Conservation (phyloP, 192 early-diverging fungal genomes). For the Umbelopsis ramanniana region DNA sequence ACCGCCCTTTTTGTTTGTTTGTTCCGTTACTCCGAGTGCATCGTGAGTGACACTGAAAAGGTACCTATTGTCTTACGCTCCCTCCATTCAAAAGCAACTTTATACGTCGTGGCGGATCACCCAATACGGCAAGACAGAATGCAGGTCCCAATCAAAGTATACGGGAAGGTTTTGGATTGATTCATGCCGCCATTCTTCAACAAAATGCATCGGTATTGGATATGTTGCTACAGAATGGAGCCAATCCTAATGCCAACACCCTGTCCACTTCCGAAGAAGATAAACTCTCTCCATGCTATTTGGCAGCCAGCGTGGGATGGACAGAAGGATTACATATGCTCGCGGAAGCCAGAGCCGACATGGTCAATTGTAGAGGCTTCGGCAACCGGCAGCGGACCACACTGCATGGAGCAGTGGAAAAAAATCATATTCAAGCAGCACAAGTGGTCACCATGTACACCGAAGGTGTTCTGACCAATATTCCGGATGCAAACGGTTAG, state of each 20-base stretch:
- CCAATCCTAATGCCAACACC: conserved; percentile 42
- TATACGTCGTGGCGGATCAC: conserved; percentile 40
- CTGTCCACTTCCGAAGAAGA: conserved; percentile 38
- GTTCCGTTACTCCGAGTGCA: not conserved
- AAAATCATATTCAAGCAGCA: conserved; percentile 8
- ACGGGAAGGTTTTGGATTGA: conserved; percentile 41
- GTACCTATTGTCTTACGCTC: not conserved
- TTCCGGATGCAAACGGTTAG: conserved; percentile 28
- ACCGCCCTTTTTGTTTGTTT: not conserved
- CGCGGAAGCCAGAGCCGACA: conserved; percentile 35
- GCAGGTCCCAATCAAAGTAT: conserved; percentile 15
- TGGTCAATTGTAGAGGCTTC: conserved; percentile 27
- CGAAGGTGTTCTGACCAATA: conserved; percentile 19
- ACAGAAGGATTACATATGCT: conserved; percentile 36
- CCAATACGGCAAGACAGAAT: conserved; percentile 44
- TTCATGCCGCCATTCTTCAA: conserved; percentile 37
- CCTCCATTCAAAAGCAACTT: conserved; percentile 25
- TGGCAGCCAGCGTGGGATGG: conserved; percentile 42
- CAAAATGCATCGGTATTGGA: conserved; percentile 30
- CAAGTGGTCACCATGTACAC: conserved; percentile 20
- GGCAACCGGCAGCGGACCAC: conserved; percentile 31
- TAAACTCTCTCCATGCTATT: conserved; percentile 36
- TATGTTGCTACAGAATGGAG: conserved; percentile 36
- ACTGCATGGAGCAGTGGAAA: conserved; percentile 32
- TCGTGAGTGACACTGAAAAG: not conserved